A percentile compares a stretch with the other conserved stretches of the same genome.
Evolutionary conservation across 2,329 filamentous ascomycete genomes (phyloP).

Genomic region (Aureobasidium pullulans): DNA sequence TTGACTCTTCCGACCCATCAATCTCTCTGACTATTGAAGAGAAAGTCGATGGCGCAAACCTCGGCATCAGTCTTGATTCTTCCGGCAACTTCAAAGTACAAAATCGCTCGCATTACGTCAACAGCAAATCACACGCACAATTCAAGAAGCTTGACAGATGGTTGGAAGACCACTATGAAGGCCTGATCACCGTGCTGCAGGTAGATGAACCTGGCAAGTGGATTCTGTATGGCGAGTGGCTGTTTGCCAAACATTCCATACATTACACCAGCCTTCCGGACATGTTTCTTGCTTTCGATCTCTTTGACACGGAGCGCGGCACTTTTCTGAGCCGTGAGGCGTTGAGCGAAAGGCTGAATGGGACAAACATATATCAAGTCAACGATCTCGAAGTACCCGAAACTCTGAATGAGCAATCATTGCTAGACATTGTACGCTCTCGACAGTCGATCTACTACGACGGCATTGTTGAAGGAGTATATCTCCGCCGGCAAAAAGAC

Average conservation of each 20-base stretch:
- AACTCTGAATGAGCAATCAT: background rate
- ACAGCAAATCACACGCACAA: slow-evolving; percentile 7
- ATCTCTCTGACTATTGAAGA: slow-evolving; percentile 10
- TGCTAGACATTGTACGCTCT: background rate
- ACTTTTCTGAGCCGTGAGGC: slow-evolving; percentile 6
- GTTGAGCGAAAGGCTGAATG: background rate
- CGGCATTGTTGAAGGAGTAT: slow-evolving; percentile 13
- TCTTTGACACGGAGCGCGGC: slow-evolving; percentile 6
- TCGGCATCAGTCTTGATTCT: slow-evolving; percentile 11
- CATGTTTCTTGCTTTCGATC: slow-evolving; percentile 15
- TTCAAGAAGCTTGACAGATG: slow-evolving; percentile 12
- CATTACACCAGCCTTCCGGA: slow-evolving; percentile 11
- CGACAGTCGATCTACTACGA: background rate
- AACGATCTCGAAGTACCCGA: background rate
- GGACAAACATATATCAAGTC: slow-evolving; percentile 11
- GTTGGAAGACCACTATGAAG: slow-evolving; percentile 8
- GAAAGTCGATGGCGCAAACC: slow-evolving; percentile 16
- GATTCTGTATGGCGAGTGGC: slow-evolving; percentile 16
- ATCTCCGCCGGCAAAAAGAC: slow-evolving; percentile 12
- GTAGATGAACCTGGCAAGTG: background rate
- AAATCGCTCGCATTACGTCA: slow-evolving; percentile 13
- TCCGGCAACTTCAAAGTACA: slow-evolving; percentile 6
- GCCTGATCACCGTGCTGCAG: background rate
- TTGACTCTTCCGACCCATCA: background rate
- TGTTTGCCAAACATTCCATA: slow-evolving; percentile 14